These are phyloP conservation scores for Cercospora janseana DNA, from an alignment of 2,329 filamentous ascomycete genomes.

Conservation along the genomic window DNA sequence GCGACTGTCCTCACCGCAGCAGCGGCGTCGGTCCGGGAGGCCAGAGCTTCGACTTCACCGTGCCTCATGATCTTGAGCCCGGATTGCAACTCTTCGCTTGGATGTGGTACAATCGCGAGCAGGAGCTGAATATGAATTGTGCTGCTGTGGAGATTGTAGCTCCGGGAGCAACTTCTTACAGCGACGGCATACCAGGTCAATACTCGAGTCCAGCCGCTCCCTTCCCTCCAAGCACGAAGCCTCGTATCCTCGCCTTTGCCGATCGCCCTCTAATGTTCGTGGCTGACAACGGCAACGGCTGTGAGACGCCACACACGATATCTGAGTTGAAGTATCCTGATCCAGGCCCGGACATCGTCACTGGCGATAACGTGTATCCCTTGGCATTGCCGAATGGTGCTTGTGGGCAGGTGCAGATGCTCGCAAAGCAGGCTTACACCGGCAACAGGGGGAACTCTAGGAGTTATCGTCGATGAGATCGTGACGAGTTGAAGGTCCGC, in stretches of 20 bases:
- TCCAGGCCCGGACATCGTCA: slow-evolving; percentile 45
- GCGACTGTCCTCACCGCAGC: slow-evolving; percentile 48
- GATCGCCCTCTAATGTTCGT: slow-evolving; percentile 44
- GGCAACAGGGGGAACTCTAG: slow-evolving; percentile 8
- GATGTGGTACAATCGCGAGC: slow-evolving; percentile 51
- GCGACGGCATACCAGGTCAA: slow-evolving; percentile 26
- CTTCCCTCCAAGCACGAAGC: background rate
- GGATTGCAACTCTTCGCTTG: slow-evolving; percentile 48
- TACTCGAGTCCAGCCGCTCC: slow-evolving; percentile 6
- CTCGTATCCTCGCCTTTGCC: slow-evolving; percentile 29
- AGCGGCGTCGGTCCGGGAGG: slow-evolving; percentile 40
- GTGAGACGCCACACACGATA: slow-evolving; percentile 37
- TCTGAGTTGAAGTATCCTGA: slow-evolving; percentile 47
- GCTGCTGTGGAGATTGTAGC: slow-evolving; percentile 45
- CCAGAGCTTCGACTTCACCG: slow-evolving; percentile 48
- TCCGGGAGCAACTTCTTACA: slow-evolving; percentile 23
- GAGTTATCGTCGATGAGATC: no score
- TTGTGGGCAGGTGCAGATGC: slow-evolving; percentile 22
- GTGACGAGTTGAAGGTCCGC: no score
- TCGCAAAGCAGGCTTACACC: slow-evolving; percentile 24
- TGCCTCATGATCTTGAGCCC: slow-evolving; percentile 44
- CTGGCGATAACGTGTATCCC: slow-evolving; percentile 47
- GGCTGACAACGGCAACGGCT: slow-evolving; percentile 44
- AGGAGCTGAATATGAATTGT: slow-evolving; percentile 49
- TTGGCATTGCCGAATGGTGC: slow-evolving; percentile 40